These are phyloP conservation scores for Plasmodium malariae DNA, from an alignment of 169 alveolate genomes.

Conservation along the genomic window DNA sequence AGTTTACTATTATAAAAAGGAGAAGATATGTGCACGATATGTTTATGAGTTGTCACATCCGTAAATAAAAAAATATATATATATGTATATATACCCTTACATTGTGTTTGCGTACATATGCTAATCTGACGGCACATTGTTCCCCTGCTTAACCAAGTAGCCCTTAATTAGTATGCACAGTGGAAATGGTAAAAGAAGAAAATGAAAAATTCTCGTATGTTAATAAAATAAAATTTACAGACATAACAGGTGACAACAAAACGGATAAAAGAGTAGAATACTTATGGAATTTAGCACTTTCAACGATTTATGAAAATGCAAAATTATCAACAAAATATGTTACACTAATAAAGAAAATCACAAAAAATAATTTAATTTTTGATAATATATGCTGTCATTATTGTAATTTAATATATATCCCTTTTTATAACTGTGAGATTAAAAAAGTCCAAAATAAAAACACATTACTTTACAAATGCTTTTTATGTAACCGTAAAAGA, in stretches of 20 bases:
- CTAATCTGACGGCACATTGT: too few species aligned
- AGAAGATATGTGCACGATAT: too few species aligned
- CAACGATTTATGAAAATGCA: slow-evolving; percentile 36
- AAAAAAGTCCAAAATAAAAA: neutral
- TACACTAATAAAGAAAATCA: slow-evolving; percentile 48
- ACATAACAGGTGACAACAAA: slow-evolving; percentile 17
- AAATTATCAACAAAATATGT: slow-evolving; percentile 72
- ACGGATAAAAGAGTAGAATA: slow-evolving; percentile 41
- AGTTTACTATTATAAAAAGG: too few species aligned
- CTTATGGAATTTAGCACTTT: slow-evolving; percentile 76
- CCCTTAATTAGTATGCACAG: slow-evolving; percentile 4
- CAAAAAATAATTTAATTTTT: slow-evolving; percentile 28
- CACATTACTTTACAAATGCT: slow-evolving; percentile 10
- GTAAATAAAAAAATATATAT: too few species aligned
- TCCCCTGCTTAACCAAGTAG: too few species aligned
- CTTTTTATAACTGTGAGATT: slow-evolving; percentile 66
- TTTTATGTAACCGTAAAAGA: slow-evolving; percentile 53
- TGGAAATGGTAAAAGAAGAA: slow-evolving; percentile 21
- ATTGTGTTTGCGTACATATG: too few species aligned
- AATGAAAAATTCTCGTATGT: slow-evolving; percentile 1
- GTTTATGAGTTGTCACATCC: too few species aligned
- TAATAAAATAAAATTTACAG: slow-evolving; percentile 2
- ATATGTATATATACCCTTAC: too few species aligned
- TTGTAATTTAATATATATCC: slow-evolving; percentile 74
- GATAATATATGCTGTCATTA: slow-evolving; percentile 57